A percentile compares a stretch with the other conserved stretches of the same genome.
Conservation (phyloP, 495 filamentous ascomycete genomes). For the Penicillium silybi region DNA sequence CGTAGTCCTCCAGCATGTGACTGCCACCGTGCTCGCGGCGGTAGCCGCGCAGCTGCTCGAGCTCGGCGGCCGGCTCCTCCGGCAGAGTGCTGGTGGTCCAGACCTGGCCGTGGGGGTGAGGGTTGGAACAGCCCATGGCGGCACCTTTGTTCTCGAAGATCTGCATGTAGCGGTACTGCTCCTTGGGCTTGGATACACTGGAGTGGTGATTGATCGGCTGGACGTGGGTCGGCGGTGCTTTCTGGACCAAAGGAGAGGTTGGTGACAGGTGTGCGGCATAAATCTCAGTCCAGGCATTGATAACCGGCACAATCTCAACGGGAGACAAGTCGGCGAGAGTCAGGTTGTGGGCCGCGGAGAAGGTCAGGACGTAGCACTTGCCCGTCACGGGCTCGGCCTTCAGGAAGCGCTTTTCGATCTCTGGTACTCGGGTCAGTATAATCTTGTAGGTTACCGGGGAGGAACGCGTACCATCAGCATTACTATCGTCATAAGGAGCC, state of each 20-base stretch:
- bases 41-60: constrained; percentile 74
- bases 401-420: constrained; percentile 73
- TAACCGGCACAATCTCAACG: constrained; percentile 65
- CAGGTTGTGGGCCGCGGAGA: constrained; percentile 82
- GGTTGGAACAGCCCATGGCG: constrained; percentile 98
- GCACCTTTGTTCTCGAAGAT: constrained; percentile 99
- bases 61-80: constrained; percentile 78
- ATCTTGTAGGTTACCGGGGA: not conserved
- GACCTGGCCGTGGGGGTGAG: constrained; percentile 93
- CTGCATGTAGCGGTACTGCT: constrained; percentile 95
- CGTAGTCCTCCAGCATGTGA: constrained; percentile 83
- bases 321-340: constrained; percentile 84
- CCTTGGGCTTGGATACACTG: constrained; percentile 51
- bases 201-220: constrained; percentile 45
- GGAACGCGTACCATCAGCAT: constrained; percentile 42
- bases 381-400: constrained; percentile 83
- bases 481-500: constrained; percentile 57
- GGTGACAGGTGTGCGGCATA: constrained; percentile 78
- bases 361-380: constrained; percentile 96
- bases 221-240: constrained; percentile 42
- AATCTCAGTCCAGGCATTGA: constrained; percentile 83
- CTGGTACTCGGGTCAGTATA: constrained; percentile 33
- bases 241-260: constrained; percentile 58
- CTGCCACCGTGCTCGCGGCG: constrained; percentile 61
- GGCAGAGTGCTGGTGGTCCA: constrained; percentile 91